These are phyloP conservation scores for Dothideomycetes sp. DNA, from an alignment of 2,329 filamentous ascomycete genomes.

Conservation along the genomic window DNA sequence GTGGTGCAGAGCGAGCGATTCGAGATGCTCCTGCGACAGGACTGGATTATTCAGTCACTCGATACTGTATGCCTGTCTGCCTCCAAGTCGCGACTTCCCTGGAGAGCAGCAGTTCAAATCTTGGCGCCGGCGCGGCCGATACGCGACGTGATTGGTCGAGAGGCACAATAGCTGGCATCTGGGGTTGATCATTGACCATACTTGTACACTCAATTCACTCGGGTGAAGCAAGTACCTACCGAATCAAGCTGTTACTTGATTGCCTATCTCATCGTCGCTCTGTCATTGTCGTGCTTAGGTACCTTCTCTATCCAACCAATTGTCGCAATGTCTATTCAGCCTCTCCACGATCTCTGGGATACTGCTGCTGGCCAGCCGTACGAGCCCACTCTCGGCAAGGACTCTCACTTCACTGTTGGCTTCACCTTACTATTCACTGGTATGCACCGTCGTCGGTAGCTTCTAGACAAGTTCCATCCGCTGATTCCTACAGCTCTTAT, in stretches of 20 bases:
- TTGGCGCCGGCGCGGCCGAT: too few species aligned
- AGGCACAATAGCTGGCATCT: constrained; percentile 4
- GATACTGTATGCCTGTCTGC: not conserved
- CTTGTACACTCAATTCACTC: too few species aligned
- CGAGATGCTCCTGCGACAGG: not conserved
- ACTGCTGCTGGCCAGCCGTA: constrained; percentile 82
- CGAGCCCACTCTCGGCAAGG: constrained; percentile 68
- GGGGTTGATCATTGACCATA: constrained; percentile 2
- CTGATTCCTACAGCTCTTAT: constrained; percentile 44
- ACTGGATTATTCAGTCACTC: too few species aligned
- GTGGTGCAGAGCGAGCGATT: not conserved
- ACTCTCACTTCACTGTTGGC: constrained; percentile 72
- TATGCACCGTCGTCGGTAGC: constrained; percentile 21
- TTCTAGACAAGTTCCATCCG: constrained; percentile 7
- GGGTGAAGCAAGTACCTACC: too few species aligned
- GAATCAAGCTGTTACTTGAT: too few species aligned
- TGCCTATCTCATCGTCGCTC: too few species aligned
- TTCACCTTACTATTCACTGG: constrained; percentile 66
- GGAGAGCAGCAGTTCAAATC: not conserved
- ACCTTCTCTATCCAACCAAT: not conserved
- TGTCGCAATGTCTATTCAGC: constrained; percentile 60
- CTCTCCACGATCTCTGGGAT: constrained; percentile 81
- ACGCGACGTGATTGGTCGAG: constrained; percentile 1
- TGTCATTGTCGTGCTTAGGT: too few species aligned
- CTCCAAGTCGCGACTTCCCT: not conserved